Evolutionary conservation across 257 asterid species (phyloP).

Genomic region (Orobanche coerulescens): DNA sequence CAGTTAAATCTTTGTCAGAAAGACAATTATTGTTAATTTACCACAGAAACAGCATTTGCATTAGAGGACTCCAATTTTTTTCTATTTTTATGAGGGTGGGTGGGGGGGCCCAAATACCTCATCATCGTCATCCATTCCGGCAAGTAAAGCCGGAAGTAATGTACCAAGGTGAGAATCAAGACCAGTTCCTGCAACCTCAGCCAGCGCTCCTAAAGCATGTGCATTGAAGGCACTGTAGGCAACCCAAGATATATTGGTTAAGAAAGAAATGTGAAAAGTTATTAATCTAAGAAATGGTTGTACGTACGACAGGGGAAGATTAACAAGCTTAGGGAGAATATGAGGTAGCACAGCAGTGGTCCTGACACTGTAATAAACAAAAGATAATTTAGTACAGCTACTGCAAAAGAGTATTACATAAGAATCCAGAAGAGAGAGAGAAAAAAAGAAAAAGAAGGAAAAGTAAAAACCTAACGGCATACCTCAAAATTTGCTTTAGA

Average conservation of each 20-base stretch:
- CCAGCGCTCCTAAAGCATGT: constrained; percentile 98
- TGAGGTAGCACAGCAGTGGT: constrained; percentile 97
- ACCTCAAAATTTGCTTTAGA: constrained; percentile 93
- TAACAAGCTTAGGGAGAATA: constrained; percentile 96
- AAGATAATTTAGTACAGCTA: constrained; percentile 18
- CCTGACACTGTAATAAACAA: constrained; percentile 65
- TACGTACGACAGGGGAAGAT: constrained; percentile 86
- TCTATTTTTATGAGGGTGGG: not conserved
- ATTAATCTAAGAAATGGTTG: constrained; percentile 12
- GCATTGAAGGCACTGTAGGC: constrained; percentile 84
- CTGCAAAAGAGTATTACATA: not conserved
- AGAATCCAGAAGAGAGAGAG: not conserved
- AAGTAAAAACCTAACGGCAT: constrained; percentile 10
- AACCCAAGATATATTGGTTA: constrained; percentile 21
- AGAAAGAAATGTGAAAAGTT: constrained; percentile 10
- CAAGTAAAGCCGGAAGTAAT: constrained; percentile 80
- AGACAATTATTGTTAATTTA: not conserved
- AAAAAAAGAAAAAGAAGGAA: not conserved
- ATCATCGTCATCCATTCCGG: constrained; percentile 66
- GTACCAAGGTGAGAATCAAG: constrained; percentile 85
- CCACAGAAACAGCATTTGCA: not conserved
- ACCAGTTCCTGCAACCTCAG: constrained; percentile 98
- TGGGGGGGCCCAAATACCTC: constrained; percentile 36
- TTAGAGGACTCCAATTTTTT: too few species aligned
- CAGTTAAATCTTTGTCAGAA: too few species aligned